phyloP scores from a whole-genome alignment of 306 rosid genomes.

The Rubus idaeus region DNA sequence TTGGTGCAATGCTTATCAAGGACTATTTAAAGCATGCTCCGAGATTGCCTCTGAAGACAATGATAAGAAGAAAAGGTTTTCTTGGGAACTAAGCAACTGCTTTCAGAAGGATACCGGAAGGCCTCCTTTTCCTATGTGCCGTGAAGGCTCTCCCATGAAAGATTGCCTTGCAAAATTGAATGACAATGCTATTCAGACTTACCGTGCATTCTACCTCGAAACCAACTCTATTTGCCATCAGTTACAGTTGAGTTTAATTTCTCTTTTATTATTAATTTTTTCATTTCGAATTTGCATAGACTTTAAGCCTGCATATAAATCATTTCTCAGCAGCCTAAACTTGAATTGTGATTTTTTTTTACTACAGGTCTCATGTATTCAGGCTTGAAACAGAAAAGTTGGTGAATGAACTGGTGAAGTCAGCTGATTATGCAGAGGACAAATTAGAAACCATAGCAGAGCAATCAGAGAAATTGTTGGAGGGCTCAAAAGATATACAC shows the following conservation, averaged over 20 bases:
- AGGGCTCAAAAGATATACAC: constrained; percentile 37
- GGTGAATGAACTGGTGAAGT: constrained; percentile 59
- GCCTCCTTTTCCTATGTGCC: constrained; percentile 52
- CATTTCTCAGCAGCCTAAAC: not conserved
- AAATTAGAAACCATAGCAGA: constrained; percentile 52
- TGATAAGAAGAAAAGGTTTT: constrained; percentile 28
- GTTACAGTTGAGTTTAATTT: constrained; percentile 53
- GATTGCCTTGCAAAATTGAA: constrained; percentile 47
- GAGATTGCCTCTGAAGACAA: constrained; percentile 5
- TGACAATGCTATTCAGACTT: constrained; percentile 52
- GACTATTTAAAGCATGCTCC: constrained; percentile 16
- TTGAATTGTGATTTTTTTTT: not conserved
- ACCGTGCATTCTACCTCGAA: constrained; percentile 76
- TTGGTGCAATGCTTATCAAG: constrained; percentile 23
- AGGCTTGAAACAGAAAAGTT: constrained; percentile 67
- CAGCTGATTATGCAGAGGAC: constrained; percentile 64
- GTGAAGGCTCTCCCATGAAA: constrained; percentile 41
- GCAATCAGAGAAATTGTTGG: constrained; percentile 49
- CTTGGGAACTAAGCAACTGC: constrained; percentile 31
- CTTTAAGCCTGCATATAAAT: not conserved
- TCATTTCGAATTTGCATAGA: not conserved
- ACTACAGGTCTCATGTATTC: constrained; percentile 53
- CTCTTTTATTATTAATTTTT: not conserved
- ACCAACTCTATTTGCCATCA: constrained; percentile 75
- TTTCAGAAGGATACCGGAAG: constrained; percentile 29